These are phyloP conservation scores for Symbiodinium natans DNA, from an alignment of 73 alveolate species.

Conservation along the genomic window DNA sequence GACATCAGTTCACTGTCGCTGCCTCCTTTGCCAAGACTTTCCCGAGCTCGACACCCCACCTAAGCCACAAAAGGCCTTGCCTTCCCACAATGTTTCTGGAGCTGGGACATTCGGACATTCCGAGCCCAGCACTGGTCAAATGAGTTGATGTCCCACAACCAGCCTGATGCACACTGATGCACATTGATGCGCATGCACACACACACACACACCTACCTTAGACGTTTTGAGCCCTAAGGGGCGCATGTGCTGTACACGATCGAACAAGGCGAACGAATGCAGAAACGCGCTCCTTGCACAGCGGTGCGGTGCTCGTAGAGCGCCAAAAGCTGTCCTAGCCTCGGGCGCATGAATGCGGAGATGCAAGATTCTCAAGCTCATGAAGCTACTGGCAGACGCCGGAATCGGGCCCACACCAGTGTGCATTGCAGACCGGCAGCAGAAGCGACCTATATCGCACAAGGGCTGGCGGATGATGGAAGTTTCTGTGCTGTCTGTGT, in stretches of 20 bases:
- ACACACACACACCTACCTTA: too few species aligned
- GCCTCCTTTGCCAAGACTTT: slow-evolving; percentile 91
- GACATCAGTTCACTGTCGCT: neutral
- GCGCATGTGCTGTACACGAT: too few species aligned
- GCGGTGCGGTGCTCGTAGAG: slow-evolving; percentile 98
- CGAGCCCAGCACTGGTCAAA: slow-evolving; percentile 50
- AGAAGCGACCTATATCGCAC: slow-evolving; percentile 30
- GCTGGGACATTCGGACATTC: too few species aligned
- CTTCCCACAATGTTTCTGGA: neutral
- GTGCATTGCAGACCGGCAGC: slow-evolving; percentile 85
- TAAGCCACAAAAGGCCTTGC: neutral
- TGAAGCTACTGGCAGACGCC: too few species aligned
- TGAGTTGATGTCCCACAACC: slow-evolving; percentile 93
- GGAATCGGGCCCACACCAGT: neutral
- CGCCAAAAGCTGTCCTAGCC: slow-evolving; percentile 97
- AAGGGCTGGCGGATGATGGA: too few species aligned
- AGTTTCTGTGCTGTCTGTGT: too few species aligned
- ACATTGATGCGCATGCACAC: neutral
- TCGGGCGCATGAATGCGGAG: too few species aligned
- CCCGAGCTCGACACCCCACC: slow-evolving; percentile 94
- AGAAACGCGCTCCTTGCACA: slow-evolving; percentile 92
- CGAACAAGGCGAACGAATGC: too few species aligned
- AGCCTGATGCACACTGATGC: neutral
- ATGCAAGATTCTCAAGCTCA: too few species aligned
- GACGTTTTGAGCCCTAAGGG: too few species aligned